Evolutionary conservation across 768 basidiomycete species (phyloP).

Genomic region (Psilocybe cyanescens): DNA sequence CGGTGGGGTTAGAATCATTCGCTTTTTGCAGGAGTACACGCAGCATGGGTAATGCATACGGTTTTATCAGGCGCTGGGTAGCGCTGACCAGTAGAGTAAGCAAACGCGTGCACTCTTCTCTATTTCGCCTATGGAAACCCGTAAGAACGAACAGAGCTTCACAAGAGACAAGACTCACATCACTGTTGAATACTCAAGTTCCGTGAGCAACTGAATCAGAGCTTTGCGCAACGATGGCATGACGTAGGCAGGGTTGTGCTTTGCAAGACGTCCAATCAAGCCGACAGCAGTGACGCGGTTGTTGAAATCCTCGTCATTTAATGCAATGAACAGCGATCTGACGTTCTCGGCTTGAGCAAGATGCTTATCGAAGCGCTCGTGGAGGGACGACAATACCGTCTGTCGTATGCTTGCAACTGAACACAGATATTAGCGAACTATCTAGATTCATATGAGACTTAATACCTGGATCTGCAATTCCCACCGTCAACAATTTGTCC

Average conservation of each 20-base stretch:
- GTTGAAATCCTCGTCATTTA: constrained; percentile 96
- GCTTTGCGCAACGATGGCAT: constrained; percentile 97
- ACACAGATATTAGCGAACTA: constrained; percentile 5
- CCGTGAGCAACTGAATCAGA: constrained; percentile 93
- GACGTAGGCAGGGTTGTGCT: constrained; percentile 97
- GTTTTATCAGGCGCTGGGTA: constrained; percentile 92
- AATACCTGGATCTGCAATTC: constrained; percentile 93
- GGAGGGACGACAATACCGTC: constrained; percentile 83
- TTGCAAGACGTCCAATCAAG: constrained; percentile 91
- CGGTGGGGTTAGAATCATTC: constrained; percentile 80
- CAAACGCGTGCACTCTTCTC: constrained; percentile 92
- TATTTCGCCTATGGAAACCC: constrained; percentile 60
- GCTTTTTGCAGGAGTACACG: constrained; percentile 90
- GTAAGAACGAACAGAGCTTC: constrained; percentile 9
- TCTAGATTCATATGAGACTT: constrained; percentile 1
- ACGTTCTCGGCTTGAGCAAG: constrained; percentile 98
- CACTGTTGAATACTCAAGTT: constrained; percentile 94
- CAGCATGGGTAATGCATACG: constrained; percentile 95
- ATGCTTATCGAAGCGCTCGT: constrained; percentile 95
- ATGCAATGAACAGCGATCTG: constrained; percentile 93
- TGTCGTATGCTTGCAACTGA: constrained; percentile 81
- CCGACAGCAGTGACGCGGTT: constrained; percentile 90
- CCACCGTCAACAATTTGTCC: constrained; percentile 93
- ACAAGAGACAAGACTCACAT: constrained; percentile 40
- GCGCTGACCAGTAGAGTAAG: constrained; percentile 89